phyloP scores from a whole-genome alignment of 805 yeast genomes.

The Candida ortonii region DNA sequence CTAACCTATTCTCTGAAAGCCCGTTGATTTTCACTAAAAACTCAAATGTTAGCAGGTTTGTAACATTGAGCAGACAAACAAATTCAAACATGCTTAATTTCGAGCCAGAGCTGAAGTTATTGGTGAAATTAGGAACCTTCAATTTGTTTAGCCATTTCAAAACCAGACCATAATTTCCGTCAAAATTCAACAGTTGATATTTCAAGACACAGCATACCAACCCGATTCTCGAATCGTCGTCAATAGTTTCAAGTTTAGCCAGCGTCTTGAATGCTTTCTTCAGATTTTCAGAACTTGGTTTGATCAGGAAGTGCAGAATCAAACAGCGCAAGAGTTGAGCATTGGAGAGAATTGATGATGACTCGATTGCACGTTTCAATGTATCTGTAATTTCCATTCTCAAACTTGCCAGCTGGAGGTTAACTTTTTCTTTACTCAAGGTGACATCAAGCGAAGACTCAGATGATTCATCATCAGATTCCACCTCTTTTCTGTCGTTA shows the following conservation, averaged over 20 bases:
- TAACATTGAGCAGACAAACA: slow-evolving; percentile 25
- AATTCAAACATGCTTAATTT: slow-evolving; percentile 26
- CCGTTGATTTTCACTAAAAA: slow-evolving; percentile 16
- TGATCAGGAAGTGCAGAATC: slow-evolving; percentile 19
- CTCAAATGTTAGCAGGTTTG: slow-evolving; percentile 18
- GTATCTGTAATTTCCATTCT: slow-evolving; percentile 14
- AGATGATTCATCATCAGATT: slow-evolving; percentile 4
- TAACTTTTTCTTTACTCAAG: slow-evolving; percentile 12
- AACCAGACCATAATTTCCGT: slow-evolving; percentile 14
- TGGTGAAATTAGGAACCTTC: slow-evolving; percentile 24
- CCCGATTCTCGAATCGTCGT: slow-evolving; percentile 18
- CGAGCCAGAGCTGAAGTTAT: slow-evolving; percentile 20
- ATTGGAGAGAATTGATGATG: slow-evolving; percentile 9
- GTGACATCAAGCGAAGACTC: slow-evolving; percentile 5
- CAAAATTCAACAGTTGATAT: slow-evolving; percentile 21
- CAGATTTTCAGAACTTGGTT: slow-evolving; percentile 20
- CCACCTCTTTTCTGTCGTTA: slow-evolving; percentile 4
- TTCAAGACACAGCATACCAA: slow-evolving; percentile 27
- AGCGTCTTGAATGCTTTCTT: slow-evolving; percentile 15
- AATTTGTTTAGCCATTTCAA: slow-evolving; percentile 25
- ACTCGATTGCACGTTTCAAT: slow-evolving; percentile 9
- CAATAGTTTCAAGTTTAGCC: slow-evolving; percentile 4
- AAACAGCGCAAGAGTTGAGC: slow-evolving; percentile 10
- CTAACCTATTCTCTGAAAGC: slow-evolving; percentile 1
- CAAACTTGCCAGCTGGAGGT: slow-evolving; percentile 11